phyloP scores from a whole-genome alignment of 805 yeast genomes.

The Lipomyces japonicus region DNA sequence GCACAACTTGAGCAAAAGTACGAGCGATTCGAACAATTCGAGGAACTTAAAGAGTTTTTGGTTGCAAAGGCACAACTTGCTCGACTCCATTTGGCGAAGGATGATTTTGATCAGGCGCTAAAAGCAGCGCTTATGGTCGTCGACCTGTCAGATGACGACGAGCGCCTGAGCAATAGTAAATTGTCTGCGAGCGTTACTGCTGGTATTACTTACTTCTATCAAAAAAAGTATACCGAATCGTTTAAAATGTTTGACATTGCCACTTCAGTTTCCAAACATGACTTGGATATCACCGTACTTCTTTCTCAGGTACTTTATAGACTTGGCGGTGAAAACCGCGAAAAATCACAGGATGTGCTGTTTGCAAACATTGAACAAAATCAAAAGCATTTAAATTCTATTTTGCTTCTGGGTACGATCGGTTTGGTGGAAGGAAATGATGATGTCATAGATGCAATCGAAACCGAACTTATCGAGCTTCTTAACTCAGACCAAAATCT shows the following conservation, averaged over 20 bases:
- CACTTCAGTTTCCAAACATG: slow-evolving; percentile 53
- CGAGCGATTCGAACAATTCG: slow-evolving; percentile 52
- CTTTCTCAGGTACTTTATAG: slow-evolving; percentile 78
- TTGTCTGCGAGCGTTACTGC: slow-evolving; percentile 60
- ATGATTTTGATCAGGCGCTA: slow-evolving; percentile 54
- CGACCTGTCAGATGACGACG: slow-evolving; percentile 31
- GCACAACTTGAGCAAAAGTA: slow-evolving; percentile 51
- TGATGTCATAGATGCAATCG: slow-evolving; percentile 57
- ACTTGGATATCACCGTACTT: slow-evolving; percentile 64
- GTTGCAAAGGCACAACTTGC: slow-evolving; percentile 66
- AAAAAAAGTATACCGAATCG: slow-evolving; percentile 59
- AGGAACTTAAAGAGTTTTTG: slow-evolving; percentile 50
- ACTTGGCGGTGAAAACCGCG: slow-evolving; percentile 68
- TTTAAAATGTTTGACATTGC: slow-evolving; percentile 63
- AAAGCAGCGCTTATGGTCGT: slow-evolving; percentile 52
- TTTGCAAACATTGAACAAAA: slow-evolving; percentile 57
- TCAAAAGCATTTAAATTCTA: slow-evolving; percentile 65
- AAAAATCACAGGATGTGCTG: slow-evolving; percentile 77
- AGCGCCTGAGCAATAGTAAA: slow-evolving; percentile 27
- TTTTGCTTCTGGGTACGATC: slow-evolving; percentile 75
- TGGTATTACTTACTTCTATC: slow-evolving; percentile 71
- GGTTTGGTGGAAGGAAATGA: slow-evolving; percentile 58
- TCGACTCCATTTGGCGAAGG: slow-evolving; percentile 61
- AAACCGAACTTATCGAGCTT: slow-evolving; percentile 55
- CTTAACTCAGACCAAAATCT: not conserved